Conservation (phyloP, 2,329 filamentous ascomycete species). For the Fusarium succisae region DNA sequence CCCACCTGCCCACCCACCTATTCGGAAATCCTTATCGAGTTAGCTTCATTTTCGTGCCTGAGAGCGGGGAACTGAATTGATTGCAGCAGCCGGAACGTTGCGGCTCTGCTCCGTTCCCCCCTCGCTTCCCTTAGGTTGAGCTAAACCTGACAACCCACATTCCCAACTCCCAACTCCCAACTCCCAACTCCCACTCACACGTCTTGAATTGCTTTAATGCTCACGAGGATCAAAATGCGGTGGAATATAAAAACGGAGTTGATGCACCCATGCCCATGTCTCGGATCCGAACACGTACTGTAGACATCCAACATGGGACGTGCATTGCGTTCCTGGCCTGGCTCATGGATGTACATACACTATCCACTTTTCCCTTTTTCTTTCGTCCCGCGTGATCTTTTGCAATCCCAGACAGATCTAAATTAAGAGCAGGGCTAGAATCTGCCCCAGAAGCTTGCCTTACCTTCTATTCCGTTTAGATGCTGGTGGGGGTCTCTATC, state of each 20-base stretch:
- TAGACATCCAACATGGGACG: not conserved
- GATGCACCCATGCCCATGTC: not conserved
- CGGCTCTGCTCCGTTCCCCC: slow-evolving; percentile 16
- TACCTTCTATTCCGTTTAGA: not conserved
- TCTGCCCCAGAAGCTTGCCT: not conserved
- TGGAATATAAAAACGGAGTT: not conserved
- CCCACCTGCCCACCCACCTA: not conserved
- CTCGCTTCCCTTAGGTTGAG: not conserved
- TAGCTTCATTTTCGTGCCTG: slow-evolving; percentile 8
- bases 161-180: not conserved
- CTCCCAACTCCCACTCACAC: slow-evolving; percentile 1
- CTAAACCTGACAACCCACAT: slow-evolving; percentile 4
- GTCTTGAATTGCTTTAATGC: slow-evolving; percentile 4
- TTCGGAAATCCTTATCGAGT: slow-evolving; percentile 1
- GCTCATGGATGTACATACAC: no score
- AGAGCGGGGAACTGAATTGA: slow-evolving; percentile 11
- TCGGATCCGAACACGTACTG: slow-evolving; percentile 15
- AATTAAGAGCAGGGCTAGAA: slow-evolving; percentile 19
- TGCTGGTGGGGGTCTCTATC: not conserved
- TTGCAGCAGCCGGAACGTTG: no score
- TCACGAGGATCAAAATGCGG: slow-evolving; percentile 1
- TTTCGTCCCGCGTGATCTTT: slow-evolving; percentile 18
- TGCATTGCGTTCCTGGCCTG: not conserved
- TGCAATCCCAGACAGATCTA: slow-evolving; percentile 11
- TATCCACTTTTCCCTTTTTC: slow-evolving; percentile 5